phyloP scores from a whole-genome alignment of 225 moss, liverwort and hornwort genomes.

The Pseudoscleropodium purum region DNA sequence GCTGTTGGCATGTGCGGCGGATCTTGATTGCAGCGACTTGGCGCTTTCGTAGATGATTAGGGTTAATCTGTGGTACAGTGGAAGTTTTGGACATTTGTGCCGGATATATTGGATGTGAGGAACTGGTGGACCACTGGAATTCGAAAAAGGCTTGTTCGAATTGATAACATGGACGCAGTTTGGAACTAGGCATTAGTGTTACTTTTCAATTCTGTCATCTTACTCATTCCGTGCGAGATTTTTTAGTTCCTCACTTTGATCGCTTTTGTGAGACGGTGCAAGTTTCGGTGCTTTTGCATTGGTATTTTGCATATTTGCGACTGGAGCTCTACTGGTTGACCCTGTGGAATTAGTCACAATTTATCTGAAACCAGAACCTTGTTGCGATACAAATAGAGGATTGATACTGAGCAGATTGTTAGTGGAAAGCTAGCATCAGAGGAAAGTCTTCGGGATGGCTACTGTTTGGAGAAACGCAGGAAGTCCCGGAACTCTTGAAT shows the following conservation, averaged over 20 bases:
- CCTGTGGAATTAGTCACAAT: neutral
- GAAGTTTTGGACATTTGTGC: neutral
- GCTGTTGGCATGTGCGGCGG: neutral
- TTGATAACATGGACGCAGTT: neutral
- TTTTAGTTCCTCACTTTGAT: neutral
- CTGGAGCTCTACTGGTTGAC: neutral
- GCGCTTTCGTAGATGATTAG: conserved; percentile 4
- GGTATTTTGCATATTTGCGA: neutral
- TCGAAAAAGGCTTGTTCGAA: neutral
- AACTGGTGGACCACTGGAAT: neutral
- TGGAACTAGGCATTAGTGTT: neutral
- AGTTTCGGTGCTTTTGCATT: neutral
- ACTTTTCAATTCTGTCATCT: neutral
- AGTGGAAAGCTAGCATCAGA: neutral
- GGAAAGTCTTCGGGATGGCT: conserved; percentile 9
- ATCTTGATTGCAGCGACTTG: neutral
- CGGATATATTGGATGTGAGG: neutral
- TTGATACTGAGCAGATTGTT: neutral
- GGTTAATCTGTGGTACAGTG: conserved; percentile 3
- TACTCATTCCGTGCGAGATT: neutral
- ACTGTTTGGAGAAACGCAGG: conserved; percentile 39
- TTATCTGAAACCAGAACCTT: neutral
- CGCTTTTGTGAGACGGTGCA: neutral
- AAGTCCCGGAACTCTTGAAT: conserved; percentile 15
- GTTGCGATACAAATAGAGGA: neutral